A percentile compares a stretch with the other conserved stretches of the same genome.
phyloP scores from a whole-genome alignment of 306 rosid genomes.

The Pyrus communis region DNA sequence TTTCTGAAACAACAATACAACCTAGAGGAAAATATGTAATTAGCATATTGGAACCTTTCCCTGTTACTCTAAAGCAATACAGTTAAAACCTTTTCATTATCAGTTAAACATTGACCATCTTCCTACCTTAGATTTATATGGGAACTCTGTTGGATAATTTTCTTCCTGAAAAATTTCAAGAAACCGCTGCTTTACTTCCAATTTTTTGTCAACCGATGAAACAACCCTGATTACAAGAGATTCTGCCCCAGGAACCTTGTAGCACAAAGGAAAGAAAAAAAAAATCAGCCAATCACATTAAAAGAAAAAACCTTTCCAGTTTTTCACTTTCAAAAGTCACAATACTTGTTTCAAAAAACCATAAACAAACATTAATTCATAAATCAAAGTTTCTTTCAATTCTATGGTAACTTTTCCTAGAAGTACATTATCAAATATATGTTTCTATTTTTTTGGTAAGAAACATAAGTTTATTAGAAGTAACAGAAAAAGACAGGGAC shows the following conservation, averaged over 20 bases:
- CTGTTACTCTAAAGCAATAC: not conserved
- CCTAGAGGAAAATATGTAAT: slow-evolving; percentile 37
- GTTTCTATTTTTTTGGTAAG: not conserved
- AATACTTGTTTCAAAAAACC: not conserved
- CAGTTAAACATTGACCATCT: not conserved
- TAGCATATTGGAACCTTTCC: slow-evolving; percentile 2
- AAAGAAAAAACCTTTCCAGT: not conserved
- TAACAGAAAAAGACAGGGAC: not conserved
- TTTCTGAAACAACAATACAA: slow-evolving; percentile 84
- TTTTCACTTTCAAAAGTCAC: not conserved
- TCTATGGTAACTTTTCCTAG: not conserved
- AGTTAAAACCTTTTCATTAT: not conserved
- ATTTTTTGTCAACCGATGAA: slow-evolving; percentile 92
- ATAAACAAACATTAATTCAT: not conserved
- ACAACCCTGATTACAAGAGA: slow-evolving; percentile 85
- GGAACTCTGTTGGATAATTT: slow-evolving; percentile 89
- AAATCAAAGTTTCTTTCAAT: not conserved
- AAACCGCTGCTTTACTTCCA: slow-evolving; percentile 93
- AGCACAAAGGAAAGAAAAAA: slow-evolving; percentile 1
- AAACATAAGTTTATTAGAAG: not conserved
- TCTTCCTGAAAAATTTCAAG: slow-evolving; percentile 93
- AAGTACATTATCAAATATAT: not conserved
- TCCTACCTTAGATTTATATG: slow-evolving; percentile 88
- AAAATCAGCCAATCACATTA: not conserved
- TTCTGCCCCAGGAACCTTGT: slow-evolving; percentile 90